Evolutionary conservation across 2,329 filamentous ascomycete species (phyloP), one percentile per base, ranked within the genome.

Genomic region (Stachybotrys elegans): DNA sequence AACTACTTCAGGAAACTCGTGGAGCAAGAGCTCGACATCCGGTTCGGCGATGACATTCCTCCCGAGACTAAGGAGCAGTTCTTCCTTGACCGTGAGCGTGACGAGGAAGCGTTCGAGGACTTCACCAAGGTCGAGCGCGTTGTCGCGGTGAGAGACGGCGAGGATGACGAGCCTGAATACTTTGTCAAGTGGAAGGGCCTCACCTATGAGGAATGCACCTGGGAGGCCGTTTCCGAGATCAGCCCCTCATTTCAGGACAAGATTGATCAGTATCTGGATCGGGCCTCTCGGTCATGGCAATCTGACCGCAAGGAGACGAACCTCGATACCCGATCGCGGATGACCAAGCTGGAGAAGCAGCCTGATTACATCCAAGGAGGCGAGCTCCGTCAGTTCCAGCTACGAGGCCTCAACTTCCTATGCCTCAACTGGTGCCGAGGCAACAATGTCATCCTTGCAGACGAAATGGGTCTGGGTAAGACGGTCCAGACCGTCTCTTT

Each of bases 401-500:
- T 97, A 56, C 88, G 86, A 52, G 93, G 94, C 22, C 73, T 98
- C 48, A 97, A 97, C 69, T 98, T 96, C 66, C 73, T 98, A 50
- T 88, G 88, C 37, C 89, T 95, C 67, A 95, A 97, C 66, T 98
- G 94, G 94, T 88, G 87, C 43, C 84, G 86, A 57, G 84, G 83
- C 44, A 93, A 93, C 64, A 98, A 97, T 56, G 93, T 97, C 59
- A 96, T 98, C 56, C 78, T 98, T 43, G 93, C 93, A 40, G 93
- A 98, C 61, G 93, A 98, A 68, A 98, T 98, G 93, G 93, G 93
- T 56, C 76, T 98, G 13, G 93, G 93, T 22, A 98, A 98, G 70
- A 98, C 93, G 0, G 93, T 98, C 1, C 93, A 98, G 68, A 96
- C 92, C 1, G 91, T 98, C 22, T 84, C 92, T 0, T 97, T 97